phyloP scores from a whole-genome alignment of 371 early-diverging fungal genomes.

The Phascolomyces articulosus region DNA sequence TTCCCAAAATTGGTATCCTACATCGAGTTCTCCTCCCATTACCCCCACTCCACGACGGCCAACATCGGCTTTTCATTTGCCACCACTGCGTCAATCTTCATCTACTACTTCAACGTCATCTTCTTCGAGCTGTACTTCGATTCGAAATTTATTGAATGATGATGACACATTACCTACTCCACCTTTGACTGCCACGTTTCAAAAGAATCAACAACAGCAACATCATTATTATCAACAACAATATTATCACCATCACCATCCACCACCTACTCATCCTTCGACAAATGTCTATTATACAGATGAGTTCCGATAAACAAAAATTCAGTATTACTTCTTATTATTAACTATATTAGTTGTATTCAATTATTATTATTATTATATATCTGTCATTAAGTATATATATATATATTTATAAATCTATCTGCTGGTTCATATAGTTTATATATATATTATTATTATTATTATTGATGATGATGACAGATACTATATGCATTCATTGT shows the following conservation, averaged over 20 bases:
- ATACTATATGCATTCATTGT: too few species aligned
- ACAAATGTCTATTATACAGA: slow-evolving; percentile 3
- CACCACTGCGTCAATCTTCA: slow-evolving; percentile 17
- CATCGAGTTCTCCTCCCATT: slow-evolving; percentile 13
- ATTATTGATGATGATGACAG: too few species aligned
- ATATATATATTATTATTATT: too few species aligned
- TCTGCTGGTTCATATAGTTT: too few species aligned
- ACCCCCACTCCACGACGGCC: slow-evolving; percentile 21
- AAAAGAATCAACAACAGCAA: slow-evolving; percentile 3
- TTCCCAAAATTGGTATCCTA: slow-evolving; percentile 20
- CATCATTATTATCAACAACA: neutral
- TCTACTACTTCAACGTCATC: slow-evolving; percentile 31
- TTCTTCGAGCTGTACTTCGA: slow-evolving; percentile 28
- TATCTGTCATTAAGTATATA: too few species aligned
- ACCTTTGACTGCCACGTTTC: slow-evolving; percentile 12
- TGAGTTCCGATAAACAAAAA: neutral
- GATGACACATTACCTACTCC: slow-evolving; percentile 18
- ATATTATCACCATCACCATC: neutral
- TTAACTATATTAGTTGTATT: too few species aligned
- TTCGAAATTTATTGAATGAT: slow-evolving; percentile 36
- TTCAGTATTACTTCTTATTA: neutral
- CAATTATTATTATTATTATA: too few species aligned
- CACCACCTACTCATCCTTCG: neutral
- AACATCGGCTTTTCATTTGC: slow-evolving; percentile 17
- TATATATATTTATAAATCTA: too few species aligned